Percentiles rank a stretch among this genome's conserved stretches.
Evolutionary conservation across 164 flowering plant species (phyloP).

Genomic region (Cinnamomum chago): DNA sequence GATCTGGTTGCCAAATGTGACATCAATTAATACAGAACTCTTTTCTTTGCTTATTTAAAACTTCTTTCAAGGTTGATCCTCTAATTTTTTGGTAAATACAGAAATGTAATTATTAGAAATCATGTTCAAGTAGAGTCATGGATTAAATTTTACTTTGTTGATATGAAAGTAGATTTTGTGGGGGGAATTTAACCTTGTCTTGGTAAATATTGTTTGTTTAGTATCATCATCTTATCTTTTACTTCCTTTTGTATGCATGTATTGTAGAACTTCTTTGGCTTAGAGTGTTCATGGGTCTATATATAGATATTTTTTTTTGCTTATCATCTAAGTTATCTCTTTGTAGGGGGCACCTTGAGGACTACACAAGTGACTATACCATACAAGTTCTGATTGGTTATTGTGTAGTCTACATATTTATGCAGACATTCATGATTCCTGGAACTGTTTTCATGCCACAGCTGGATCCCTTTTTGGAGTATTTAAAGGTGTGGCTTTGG

Average conservation of each 20-base stretch:
- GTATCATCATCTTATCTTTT: not conserved
- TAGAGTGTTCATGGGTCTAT: not conserved
- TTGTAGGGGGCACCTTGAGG: slow-evolving; percentile 77
- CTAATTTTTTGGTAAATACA: too few species aligned
- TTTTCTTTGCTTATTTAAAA: too few species aligned
- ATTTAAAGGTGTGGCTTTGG: slow-evolving; percentile 76
- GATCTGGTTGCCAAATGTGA: too few species aligned
- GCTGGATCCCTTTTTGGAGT: slow-evolving; percentile 97
- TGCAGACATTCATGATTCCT: slow-evolving; percentile 99
- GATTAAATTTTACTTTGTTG: too few species aligned
- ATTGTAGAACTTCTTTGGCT: not conserved
- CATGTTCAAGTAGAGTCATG: too few species aligned
- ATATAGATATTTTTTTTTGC: not conserved
- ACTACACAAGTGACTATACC: slow-evolving; percentile 88
- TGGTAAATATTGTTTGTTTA: not conserved
- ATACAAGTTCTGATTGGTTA: slow-evolving; percentile 81
- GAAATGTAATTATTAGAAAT: too few species aligned
- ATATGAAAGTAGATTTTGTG: too few species aligned
- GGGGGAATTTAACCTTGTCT: too few species aligned
- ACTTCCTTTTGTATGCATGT: not conserved
- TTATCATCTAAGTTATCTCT: not conserved
- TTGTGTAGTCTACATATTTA: slow-evolving; percentile 78
- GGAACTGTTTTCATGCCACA: slow-evolving; percentile 93
- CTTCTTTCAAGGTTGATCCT: too few species aligned
- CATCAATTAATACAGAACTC: too few species aligned